Base-by-base conservation (phyloP, 2,329 filamentous ascomycete genomes). In the Fonsecaea erecta region DNA sequence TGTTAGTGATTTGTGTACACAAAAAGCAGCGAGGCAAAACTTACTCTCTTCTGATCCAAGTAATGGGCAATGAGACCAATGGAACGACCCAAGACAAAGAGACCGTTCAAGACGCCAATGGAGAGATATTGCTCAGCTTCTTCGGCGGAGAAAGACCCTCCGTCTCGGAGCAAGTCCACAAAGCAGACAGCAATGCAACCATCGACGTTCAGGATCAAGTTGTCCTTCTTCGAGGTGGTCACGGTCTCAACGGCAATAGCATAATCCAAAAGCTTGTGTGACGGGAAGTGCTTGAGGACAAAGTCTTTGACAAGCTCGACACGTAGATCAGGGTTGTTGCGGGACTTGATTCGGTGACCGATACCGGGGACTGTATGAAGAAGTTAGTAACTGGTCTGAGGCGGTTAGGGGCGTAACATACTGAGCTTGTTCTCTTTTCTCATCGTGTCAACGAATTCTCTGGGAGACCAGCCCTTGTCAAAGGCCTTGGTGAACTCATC, bases 61-160 rank as follows among this genome's bases (percentile, higher is more conserved):
- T 94, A 98, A 83, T 99, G 95, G 77, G 95, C 95, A 90, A 99
- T 99, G 73, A 99, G 86, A 91, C 95, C 95, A 77, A 99, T 99
- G 80, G 88, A 92, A 77, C 95, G 91, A 77, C 95, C 95, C 67
- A 99, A 88, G 53, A 99, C 95, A 86, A 99, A 99, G 68, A 99
- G 91, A 85, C 95, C 95, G 87, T 99, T 99, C 75, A 99, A 89
- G 55, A 99, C 95, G 87, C 95, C 95, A 93, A 98, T 99, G 81
- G 89, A 88, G 78, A 99, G 89, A 87, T 99, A 99, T 81, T 99
- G 95, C 83, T 99, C 95, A 59, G 93, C 93, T 85, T 99, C 95
- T 82, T 99, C 95, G 55, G 88, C 79, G 72, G 90, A 94, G 87
- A 99, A 99, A 62, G 95, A 94, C 79, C 95, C 95, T 79, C 93